phyloP scores from a whole-genome alignment of 176 grass and related monocot genomes.

The Poa pratensis region DNA sequence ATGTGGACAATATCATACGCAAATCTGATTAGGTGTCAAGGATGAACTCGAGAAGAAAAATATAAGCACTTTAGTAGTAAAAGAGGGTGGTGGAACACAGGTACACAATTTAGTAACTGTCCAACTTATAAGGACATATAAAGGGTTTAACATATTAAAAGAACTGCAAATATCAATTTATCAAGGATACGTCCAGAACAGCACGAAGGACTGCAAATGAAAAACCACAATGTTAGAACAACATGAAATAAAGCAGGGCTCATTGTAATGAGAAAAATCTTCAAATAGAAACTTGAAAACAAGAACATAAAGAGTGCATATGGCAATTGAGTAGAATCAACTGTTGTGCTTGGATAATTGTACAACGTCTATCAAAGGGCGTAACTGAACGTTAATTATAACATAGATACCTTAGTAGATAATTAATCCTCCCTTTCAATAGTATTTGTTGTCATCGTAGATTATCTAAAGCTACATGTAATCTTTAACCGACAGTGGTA shows the following conservation, averaged over 20 bases:
- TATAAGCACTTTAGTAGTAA: neutral
- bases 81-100: neutral
- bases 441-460: neutral
- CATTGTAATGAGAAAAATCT: neutral
- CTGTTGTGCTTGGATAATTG: neutral
- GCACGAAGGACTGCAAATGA: constrained; percentile 86
- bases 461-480: neutral
- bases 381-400: neutral
- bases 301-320: neutral
- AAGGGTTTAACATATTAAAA: neutral
- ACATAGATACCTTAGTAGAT: neutral
- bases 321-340: neutral
- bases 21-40: constrained; percentile 76
- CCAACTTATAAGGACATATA: neutral
- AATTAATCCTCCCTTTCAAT: neutral
- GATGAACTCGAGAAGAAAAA: constrained; percentile 36
- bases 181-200: constrained; percentile 98
- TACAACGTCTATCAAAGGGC: neutral
- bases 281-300: neutral
- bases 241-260: constrained; percentile 2
- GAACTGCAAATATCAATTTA: constrained; percentile 31
- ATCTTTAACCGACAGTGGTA: neutral
- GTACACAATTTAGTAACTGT: neutral
- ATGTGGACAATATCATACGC: constrained; percentile 92
- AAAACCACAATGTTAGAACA: constrained; percentile 39